Percentiles rank a stretch among this genome's conserved stretches.
These are phyloP conservation scores for Amanita jacksonii DNA, from an alignment of 768 basidiomycete genomes.

Conservation along the genomic window DNA sequence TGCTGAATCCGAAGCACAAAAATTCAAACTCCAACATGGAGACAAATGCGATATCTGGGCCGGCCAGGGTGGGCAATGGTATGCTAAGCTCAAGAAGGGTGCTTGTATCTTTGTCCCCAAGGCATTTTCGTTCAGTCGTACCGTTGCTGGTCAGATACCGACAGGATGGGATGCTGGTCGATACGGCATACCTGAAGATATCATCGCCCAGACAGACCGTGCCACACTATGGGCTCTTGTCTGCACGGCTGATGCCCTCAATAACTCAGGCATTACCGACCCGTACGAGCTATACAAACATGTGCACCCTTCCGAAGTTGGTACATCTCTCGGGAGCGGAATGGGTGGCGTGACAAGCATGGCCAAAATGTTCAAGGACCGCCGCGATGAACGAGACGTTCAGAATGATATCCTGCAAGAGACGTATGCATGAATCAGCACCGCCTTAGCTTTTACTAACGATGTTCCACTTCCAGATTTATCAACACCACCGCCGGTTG, in stretches of 20 bases:
- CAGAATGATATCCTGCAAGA: constrained; percentile 98
- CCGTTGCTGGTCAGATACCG: constrained; percentile 93
- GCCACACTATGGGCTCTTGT: constrained; percentile 92
- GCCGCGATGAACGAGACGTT: constrained; percentile 94
- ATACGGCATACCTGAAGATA: constrained; percentile 96
- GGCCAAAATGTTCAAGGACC: constrained; percentile 97
- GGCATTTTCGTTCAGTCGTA: constrained; percentile 88
- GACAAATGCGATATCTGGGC: constrained; percentile 96
- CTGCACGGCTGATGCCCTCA: constrained; percentile 90
- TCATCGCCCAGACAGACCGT: constrained; percentile 89
- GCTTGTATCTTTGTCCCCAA: constrained; percentile 90
- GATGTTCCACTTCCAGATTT: constrained; percentile 45
- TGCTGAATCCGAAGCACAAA: constrained; percentile 80
- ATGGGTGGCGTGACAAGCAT: constrained; percentile 95
- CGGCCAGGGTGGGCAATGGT: constrained; percentile 88
- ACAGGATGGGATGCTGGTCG: constrained; percentile 96
- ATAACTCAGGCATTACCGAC: constrained; percentile 94
- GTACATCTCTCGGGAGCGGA: constrained; percentile 88
- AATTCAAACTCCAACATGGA: constrained; percentile 94
- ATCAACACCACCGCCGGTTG: constrained; percentile 99
- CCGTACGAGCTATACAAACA: constrained; percentile 97
- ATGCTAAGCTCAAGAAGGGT: constrained; percentile 98
- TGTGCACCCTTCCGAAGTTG: constrained; percentile 94
- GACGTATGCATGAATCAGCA: constrained; percentile 49
- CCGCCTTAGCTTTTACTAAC: constrained; percentile 1